Evolutionary conservation across 352 stramenopile genomes (phyloP).

Genomic region (Hyaloperonospora brassicae): DNA sequence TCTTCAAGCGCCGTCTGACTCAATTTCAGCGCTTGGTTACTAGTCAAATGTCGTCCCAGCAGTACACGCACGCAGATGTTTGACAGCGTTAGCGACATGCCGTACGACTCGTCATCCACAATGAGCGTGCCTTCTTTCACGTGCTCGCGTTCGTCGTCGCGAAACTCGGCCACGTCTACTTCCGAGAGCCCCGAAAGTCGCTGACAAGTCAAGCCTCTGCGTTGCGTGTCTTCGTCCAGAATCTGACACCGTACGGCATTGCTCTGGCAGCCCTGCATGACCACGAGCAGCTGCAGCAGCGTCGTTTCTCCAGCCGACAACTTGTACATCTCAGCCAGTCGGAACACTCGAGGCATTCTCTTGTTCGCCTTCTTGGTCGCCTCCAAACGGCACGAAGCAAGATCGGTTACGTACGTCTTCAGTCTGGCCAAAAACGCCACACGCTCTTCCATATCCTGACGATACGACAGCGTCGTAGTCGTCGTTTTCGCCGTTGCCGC

Average conservation of each 20-base stretch:
- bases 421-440: constrained; percentile 57
- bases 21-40: constrained; percentile 77
- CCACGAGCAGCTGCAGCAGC: constrained; percentile 73
- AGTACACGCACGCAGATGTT: constrained; percentile 79
- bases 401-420: constrained; percentile 49
- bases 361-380: constrained; percentile 32
- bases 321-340: constrained; percentile 69
- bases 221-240: constrained; percentile 74
- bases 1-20: constrained; percentile 80
- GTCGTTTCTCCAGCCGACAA: constrained; percentile 63
- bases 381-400: constrained; percentile 47
- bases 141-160: constrained; percentile 76
- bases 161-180: constrained; percentile 79
- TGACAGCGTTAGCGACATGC: constrained; percentile 61
- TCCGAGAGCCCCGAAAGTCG: constrained; percentile 74
- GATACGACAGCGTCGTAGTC: constrained; percentile 36
- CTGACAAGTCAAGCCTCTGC: constrained; percentile 67
- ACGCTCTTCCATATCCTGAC: constrained; percentile 69
- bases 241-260: constrained; percentile 80
- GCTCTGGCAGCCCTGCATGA: constrained; percentile 78
- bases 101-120: constrained; percentile 79
- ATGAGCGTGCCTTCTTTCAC: constrained; percentile 84
- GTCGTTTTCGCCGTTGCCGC: not conserved
- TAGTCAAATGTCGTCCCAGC: constrained; percentile 63
- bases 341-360: constrained; percentile 52